Percentiles rank a stretch among this genome's conserved stretches.
Evolutionary conservation across 495 filamentous ascomycete genomes (phyloP).

Genomic region (Melanomma pulvis-pyrius): DNA sequence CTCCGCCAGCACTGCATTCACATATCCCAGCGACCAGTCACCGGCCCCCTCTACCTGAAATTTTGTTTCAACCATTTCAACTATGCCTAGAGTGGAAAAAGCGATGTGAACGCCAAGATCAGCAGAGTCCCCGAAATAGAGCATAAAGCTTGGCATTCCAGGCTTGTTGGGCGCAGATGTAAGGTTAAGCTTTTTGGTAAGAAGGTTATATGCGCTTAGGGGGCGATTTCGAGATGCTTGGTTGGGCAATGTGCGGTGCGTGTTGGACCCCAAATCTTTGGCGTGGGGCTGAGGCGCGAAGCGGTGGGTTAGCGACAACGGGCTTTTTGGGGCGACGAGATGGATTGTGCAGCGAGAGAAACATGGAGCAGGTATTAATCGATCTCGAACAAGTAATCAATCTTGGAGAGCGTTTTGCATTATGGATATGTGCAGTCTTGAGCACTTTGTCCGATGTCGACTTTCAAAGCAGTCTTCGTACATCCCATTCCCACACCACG

Average conservation of each 20-base stretch:
- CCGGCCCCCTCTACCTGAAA: background rate
- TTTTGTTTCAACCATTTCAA: conserved; percentile 2
- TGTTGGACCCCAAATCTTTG: background rate
- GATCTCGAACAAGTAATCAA: too few relatives aligned
- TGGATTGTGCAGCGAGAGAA: background rate
- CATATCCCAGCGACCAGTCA: background rate
- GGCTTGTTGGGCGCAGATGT: background rate
- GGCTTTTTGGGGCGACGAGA: too few relatives aligned
- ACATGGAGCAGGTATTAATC: too few relatives aligned
- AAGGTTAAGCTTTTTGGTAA: background rate
- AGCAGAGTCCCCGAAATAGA: background rate
- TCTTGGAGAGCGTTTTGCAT: too few relatives aligned
- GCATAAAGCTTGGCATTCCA: background rate
- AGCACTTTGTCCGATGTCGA: too few relatives aligned
- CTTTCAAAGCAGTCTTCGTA: too few relatives aligned
- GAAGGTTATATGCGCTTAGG: background rate
- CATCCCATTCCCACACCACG: too few relatives aligned
- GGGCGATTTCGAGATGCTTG: background rate
- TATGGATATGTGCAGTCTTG: too few relatives aligned
- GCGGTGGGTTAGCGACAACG: too few relatives aligned
- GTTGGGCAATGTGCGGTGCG: background rate
- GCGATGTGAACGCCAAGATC: conserved; percentile 1
- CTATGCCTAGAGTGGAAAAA: background rate
- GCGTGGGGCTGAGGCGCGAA: background rate
- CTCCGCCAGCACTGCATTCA: background rate